Evolutionary conservation across 1,139 yeast genomes (phyloP), one percentile per base, ranked within the genome.

Genomic region (Pneumocystis jirovecii): DNA sequence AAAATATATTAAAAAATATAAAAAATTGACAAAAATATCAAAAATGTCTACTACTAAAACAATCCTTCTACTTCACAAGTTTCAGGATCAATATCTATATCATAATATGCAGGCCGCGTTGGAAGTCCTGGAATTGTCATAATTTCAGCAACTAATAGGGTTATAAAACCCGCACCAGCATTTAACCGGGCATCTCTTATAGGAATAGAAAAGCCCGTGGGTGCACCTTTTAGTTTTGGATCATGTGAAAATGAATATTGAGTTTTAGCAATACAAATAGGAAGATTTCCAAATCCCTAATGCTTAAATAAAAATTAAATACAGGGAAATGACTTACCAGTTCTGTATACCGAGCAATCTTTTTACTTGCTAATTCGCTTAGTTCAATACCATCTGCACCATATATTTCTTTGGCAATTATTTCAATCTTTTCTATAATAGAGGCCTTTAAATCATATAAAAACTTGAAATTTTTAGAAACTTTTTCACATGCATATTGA

Each of bases 71-170:
- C 91, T 74, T 91, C 95, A 67, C 97, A 97, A 67, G 89, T 86
- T 65, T 86, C 91, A 8, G 61, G 2, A 74, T 87, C 86, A 69
- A 93, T 95, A 77, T 93, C 97, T 67, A 93, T 96, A 75, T 91
- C 88, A 96, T 91, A 89, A 80, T 89, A 93, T 60, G 97, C 97
- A 77, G 96, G 86, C 74, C 89, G 93, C 35, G 97, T 93, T 68
- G 97, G 96, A 75, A 93, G 82, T 68, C 98, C 98, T 39, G 98
- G 98, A 72, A 93, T 91, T 65, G 98, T 93, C 83, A 87, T 95
- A 74, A 93, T 91, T 77, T 91, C 96, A 63, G 96, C 97, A 17
- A 97, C 97, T 72, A 93, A 82, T 6, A 97, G 97, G 74, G 91
- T 91, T 74, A 93, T 81, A 78, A 93, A 93, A 15, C 97, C 97